A percentile compares a stretch with the other conserved stretches of the same genome.
Evolutionary conservation across 2,329 filamentous ascomycete genomes (phyloP).

Genomic region (Fusarium poae): DNA sequence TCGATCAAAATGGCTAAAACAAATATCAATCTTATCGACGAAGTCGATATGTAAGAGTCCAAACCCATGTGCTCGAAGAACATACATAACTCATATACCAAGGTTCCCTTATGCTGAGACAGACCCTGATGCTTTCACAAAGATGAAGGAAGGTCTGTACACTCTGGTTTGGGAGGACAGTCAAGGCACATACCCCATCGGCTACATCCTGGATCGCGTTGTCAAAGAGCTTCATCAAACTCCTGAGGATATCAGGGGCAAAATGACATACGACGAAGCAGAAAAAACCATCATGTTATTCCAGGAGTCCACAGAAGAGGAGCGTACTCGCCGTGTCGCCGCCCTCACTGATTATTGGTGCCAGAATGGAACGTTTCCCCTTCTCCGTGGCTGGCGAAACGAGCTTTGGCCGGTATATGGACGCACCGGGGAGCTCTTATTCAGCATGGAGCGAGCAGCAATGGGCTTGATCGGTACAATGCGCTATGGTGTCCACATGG

Average conservation of each 20-base stretch:
- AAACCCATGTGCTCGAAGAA: background rate
- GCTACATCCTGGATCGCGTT: slow-evolving; percentile 68
- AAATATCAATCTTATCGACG: slow-evolving; percentile 46
- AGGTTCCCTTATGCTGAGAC: slow-evolving; percentile 84
- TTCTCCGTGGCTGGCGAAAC: slow-evolving; percentile 83
- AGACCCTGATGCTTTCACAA: slow-evolving; percentile 67
- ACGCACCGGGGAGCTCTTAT: slow-evolving; percentile 71
- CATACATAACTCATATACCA: slow-evolving; percentile 16
- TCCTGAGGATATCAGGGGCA: slow-evolving; percentile 65
- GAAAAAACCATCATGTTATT: slow-evolving; percentile 74
- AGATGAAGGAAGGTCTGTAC: slow-evolving; percentile 72
- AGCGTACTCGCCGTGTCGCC: slow-evolving; percentile 70
- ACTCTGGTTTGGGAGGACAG: slow-evolving; percentile 73
- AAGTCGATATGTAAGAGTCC: slow-evolving; percentile 45
- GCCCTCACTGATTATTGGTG: slow-evolving; percentile 76
- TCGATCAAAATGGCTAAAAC: slow-evolving; percentile 44
- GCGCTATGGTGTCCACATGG: slow-evolving; percentile 86
- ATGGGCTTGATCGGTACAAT: slow-evolving; percentile 80
- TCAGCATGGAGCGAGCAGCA: slow-evolving; percentile 82
- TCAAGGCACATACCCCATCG: slow-evolving; percentile 73
- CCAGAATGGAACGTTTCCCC: slow-evolving; percentile 75
- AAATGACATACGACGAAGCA: slow-evolving; percentile 71
- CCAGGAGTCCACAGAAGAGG: slow-evolving; percentile 67
- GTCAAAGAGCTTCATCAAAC: slow-evolving; percentile 62
- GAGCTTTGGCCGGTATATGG: slow-evolving; percentile 85